phyloP scores from a whole-genome alignment of 2,329 filamentous ascomycete species.

The Aspergillus sclerotialis region DNA sequence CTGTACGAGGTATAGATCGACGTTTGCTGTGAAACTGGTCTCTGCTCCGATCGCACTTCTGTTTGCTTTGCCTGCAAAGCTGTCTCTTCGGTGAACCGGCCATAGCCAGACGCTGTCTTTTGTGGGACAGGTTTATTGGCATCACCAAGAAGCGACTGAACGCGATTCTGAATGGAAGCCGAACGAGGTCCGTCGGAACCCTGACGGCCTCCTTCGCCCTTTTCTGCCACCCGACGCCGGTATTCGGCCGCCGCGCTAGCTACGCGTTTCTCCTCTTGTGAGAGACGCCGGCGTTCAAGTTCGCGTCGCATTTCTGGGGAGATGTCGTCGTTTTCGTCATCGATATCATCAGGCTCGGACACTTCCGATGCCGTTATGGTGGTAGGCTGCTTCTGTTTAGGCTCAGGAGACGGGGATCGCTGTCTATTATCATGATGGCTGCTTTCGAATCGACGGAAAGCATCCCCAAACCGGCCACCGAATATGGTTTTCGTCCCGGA shows the following conservation, averaged over 20 bases:
- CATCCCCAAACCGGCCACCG: constrained; percentile 85
- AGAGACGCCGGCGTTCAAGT: constrained; percentile 71
- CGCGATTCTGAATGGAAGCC: constrained; percentile 82
- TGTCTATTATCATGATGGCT: constrained; percentile 34
- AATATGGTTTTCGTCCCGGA: constrained; percentile 74
- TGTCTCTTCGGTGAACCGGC: constrained; percentile 63
- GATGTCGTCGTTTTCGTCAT: constrained; percentile 63
- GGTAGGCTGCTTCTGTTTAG: constrained; percentile 46
- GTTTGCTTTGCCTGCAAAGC: constrained; percentile 35
- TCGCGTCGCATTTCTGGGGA: constrained; percentile 86
- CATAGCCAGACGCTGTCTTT: constrained; percentile 82
- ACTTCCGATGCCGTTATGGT: constrained; percentile 72
- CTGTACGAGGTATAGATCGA: constrained; percentile 9
- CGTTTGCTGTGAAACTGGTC: constrained; percentile 13
- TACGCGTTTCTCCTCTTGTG: constrained; percentile 84
- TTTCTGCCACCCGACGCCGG: constrained; percentile 62
- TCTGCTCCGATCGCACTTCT: constrained; percentile 14
- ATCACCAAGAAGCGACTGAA: constrained; percentile 75
- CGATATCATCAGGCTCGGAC: constrained; percentile 60
- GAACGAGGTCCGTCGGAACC: constrained; percentile 55
- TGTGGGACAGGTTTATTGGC: constrained; percentile 55
- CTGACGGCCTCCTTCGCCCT: constrained; percentile 44
- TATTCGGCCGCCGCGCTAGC: constrained; percentile 86
- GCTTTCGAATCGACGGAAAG: constrained; percentile 83
- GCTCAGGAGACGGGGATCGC: constrained; percentile 36